phyloP scores from a whole-genome alignment of 2,329 filamentous ascomycete species.

The Herpotrichia juniperi region DNA sequence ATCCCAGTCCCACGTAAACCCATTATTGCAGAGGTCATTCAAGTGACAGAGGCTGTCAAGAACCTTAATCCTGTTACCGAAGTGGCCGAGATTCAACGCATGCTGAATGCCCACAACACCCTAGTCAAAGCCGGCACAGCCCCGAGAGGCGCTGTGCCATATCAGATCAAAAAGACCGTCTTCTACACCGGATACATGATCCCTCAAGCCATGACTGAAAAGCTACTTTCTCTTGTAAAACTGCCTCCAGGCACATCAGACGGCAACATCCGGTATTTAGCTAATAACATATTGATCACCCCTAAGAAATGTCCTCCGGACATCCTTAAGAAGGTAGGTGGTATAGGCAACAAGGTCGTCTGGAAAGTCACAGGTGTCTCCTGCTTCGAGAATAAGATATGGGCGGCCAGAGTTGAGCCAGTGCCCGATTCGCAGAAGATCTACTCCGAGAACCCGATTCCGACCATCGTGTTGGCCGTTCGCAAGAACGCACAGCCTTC shows the following conservation, averaged over 20 bases:
- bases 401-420: conserved; percentile 82
- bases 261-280: conserved; percentile 78
- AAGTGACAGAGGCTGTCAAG: conserved; percentile 78
- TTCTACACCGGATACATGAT: conserved; percentile 95
- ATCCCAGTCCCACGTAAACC: conserved; percentile 62
- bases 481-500: conserved; percentile 76
- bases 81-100: conserved; percentile 81
- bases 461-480: conserved; percentile 82
- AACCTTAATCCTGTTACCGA: conserved; percentile 79
- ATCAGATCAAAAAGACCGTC: conserved; percentile 83
- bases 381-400: conserved; percentile 78
- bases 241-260: conserved; percentile 68
- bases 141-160: conserved; percentile 52
- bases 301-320: conserved; percentile 74
- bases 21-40: conserved; percentile 80
- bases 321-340: conserved; percentile 83
- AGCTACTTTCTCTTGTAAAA: conserved; percentile 71
- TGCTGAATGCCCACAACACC: conserved; percentile 86
- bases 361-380: conserved; percentile 85
- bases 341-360: conserved; percentile 79
- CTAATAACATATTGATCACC: conserved; percentile 90
- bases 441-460: conserved; percentile 79
- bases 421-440: conserved; percentile 66
- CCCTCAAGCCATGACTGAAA: conserved; percentile 70
- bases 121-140: conserved; percentile 56